These are phyloP conservation scores for Buddleja alternifolia DNA, from an alignment of 257 asterid genomes.

Conservation along the genomic window DNA sequence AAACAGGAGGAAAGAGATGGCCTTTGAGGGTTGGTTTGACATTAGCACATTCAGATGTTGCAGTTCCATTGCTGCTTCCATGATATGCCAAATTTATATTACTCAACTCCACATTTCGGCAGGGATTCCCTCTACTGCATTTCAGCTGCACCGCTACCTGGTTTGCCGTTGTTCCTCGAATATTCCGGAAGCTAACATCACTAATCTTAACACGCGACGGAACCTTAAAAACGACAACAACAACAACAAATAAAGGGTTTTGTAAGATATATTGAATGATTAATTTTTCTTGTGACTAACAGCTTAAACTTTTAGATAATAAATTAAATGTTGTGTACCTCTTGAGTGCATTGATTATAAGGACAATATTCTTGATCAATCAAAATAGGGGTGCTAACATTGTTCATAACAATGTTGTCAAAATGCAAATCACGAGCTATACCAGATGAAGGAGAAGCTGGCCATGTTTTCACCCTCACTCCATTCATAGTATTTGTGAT, in stretches of 20 bases:
- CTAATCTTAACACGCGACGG: constrained; percentile 45
- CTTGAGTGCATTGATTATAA: constrained; percentile 31
- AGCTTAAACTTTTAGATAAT: no score
- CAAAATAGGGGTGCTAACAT: constrained; percentile 39
- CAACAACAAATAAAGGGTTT: not conserved
- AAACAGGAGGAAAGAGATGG: constrained; percentile 30
- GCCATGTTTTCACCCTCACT: constrained; percentile 43
- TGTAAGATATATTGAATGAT: no score
- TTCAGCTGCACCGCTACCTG: constrained; percentile 30
- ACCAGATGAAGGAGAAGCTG: constrained; percentile 31
- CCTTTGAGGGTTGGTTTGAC: constrained; percentile 40
- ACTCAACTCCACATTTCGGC: constrained; percentile 38
- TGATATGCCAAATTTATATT: constrained; percentile 36
- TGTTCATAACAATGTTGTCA: constrained; percentile 36
- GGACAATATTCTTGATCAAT: constrained; percentile 48
- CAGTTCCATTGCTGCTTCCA: constrained; percentile 40
- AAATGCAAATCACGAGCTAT: constrained; percentile 32
- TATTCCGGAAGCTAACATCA: constrained; percentile 34
- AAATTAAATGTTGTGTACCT: no score
- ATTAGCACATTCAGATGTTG: constrained; percentile 38
- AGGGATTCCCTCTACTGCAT: constrained; percentile 42
- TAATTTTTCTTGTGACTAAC: no score
- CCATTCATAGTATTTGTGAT: constrained; percentile 40
- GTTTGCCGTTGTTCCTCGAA: constrained; percentile 42
- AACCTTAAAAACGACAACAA: not conserved